Base-by-base conservation (phyloP, 495 filamentous ascomycete genomes). In the Friedmanniomyces endolithicus region DNA sequence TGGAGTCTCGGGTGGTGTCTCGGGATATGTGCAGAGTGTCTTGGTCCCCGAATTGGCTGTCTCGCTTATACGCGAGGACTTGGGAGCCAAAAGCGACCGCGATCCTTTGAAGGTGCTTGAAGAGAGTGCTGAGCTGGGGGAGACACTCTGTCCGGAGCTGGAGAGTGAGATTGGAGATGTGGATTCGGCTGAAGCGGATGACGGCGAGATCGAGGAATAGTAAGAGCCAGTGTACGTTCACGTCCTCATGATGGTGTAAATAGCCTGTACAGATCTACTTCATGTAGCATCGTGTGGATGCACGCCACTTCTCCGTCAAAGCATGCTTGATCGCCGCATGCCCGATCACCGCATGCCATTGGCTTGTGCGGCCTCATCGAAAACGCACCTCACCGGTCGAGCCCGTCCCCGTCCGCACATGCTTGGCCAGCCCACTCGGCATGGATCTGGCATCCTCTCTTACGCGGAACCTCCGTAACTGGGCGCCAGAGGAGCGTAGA, bases 31-130 rank as follows among this genome's bases (percentile, higher is more conserved):
- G 8, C 88, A 95, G 68, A 72, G 75, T 0, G 92, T 97, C 2
- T 70, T 96, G 40, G 88, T 94, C 14, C 90, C 90, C 0, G 92
- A 98, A 65, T 66, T 96, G 47, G 79, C 84, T 4, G 73, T 87
- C 1, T 69, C 71, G 58, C 74, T 98, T 17, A 83, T 97, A 24
- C 85, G 78, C 72, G 85, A 95, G 58, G 92, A 98, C 63, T 86
- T 96, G 85, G 63, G 67, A 0, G 76, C 85, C n/a, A 35, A 39
- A 1, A 68, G 70, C 6, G 78, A 78, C 50, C 78, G 80, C 44
- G 65, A 74, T 57, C 88, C 89, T 16, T 74, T 84, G 62, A 65
- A 71, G 50, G 80, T 95, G 20, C 60, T 97, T 61, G 66, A 74
- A 9, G 84, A 90, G 27, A 95, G 87, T 64, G 76, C 77, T 23